Evolutionary conservation across 2,329 filamentous ascomycete genomes (phyloP).

Genomic region (Aquanectria penicillioides): DNA sequence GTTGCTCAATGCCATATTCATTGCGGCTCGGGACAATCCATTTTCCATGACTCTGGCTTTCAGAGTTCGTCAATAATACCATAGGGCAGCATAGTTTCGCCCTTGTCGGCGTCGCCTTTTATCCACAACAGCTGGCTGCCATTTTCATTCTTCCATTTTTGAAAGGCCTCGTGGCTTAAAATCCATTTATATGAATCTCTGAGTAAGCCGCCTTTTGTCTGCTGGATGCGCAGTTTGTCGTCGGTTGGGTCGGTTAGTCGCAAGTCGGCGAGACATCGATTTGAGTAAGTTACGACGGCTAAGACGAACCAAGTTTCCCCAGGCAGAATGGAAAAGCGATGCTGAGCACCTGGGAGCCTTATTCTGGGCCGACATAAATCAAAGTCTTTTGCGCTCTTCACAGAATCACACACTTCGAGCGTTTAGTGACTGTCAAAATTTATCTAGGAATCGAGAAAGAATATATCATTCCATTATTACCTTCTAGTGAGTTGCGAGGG

Average conservation of each 20-base stretch:
- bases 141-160: constrained; percentile 38
- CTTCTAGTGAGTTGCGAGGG: too few species aligned
- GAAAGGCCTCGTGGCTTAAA: constrained; percentile 43
- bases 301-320: too few species aligned
- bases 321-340: too few species aligned
- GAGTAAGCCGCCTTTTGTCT: constrained; percentile 28
- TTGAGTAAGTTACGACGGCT: too few species aligned
- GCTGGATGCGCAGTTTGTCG: constrained; percentile 1
- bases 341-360: too few species aligned
- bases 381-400: too few species aligned
- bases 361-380: too few species aligned
- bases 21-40: constrained; percentile 59
- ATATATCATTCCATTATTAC: too few species aligned
- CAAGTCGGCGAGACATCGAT: not conserved
- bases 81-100: constrained; percentile 49
- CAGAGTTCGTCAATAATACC: constrained; percentile 37
- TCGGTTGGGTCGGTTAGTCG: not conserved
- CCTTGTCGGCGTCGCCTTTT: constrained; percentile 48
- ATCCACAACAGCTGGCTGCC: constrained; percentile 44
- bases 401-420: too few species aligned
- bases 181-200: constrained; percentile 46
- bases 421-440: too few species aligned
- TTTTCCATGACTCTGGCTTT: constrained; percentile 37
- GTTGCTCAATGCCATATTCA: constrained; percentile 42
- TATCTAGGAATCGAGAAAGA: too few species aligned